A percentile compares a stretch with the other conserved stretches of the same genome.
Evolutionary conservation across 805 yeast species (phyloP).

Genomic region (Metschnikowia peoriensis): DNA sequence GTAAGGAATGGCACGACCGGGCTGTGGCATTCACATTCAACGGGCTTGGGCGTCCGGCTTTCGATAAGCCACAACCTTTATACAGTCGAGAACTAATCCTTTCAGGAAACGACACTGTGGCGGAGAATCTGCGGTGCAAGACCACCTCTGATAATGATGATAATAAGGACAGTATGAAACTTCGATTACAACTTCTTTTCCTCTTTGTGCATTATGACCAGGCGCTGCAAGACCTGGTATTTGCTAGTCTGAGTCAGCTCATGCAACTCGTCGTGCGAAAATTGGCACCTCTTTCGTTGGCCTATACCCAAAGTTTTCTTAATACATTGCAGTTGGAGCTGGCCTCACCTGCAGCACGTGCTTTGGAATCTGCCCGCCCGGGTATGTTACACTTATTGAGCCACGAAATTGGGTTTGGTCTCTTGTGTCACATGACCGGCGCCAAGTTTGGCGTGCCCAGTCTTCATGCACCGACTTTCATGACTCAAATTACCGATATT

Average conservation of each 20-base stretch:
- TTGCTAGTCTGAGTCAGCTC: background rate
- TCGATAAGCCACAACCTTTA: conserved; percentile 23
- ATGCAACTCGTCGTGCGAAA: background rate
- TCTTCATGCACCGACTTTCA: background rate
- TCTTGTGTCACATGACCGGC: background rate
- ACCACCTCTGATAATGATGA: conserved; percentile 19
- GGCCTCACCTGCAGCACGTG: background rate
- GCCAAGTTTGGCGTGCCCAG: background rate
- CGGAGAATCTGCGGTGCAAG: conserved; percentile 13
- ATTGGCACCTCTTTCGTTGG: background rate
- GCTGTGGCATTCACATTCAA: conserved; percentile 27
- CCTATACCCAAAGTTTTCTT: conserved; percentile 5
- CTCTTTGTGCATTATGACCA: conserved; percentile 3
- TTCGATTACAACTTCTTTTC: conserved; percentile 19
- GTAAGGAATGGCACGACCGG: conserved; percentile 30
- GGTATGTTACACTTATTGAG: background rate
- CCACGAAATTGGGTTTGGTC: background rate
- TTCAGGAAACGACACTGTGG: conserved; percentile 21
- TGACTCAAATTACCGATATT: background rate
- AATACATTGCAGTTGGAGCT: background rate
- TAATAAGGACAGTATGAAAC: conserved; percentile 27
- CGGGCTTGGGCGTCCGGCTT: conserved; percentile 24
- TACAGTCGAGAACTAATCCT: conserved; percentile 26
- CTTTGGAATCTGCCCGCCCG: background rate
- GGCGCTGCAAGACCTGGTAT: background rate